Evolutionary conservation across 345 rosid species (phyloP), one percentile per base, ranked within the genome.

Genomic region (Acer saccharum): DNA sequence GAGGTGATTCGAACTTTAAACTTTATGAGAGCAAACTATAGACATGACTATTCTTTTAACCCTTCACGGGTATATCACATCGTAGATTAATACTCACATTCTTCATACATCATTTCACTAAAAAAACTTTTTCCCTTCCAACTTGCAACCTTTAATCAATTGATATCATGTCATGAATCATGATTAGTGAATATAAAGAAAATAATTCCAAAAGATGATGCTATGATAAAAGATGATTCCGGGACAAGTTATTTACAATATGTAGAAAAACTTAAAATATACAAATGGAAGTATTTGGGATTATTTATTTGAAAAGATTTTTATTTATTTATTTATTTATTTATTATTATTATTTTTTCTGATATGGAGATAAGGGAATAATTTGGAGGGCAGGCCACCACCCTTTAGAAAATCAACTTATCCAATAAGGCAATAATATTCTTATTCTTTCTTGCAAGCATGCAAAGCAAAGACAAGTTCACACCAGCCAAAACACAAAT

Each of bases 371-470:
- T 62, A 70, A 78, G 79, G 71, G 73, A 68, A 32, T 12, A 64
- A 29, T 81, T 71, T 68, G 23, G 73, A 71, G 72, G 73, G 72
- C 77, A 43, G 27, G 27, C 72, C 77, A 69, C 44, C 71, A 18
- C 52, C 61, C 32, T 1, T 50, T 48, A 3, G 14, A 41, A 61
- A 54, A 29, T 68, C 65, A 64, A 8, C 32, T 63, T 67, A 62
- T 69, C 65, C 68, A 69, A 72, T n/a, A n/a, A n/a, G n/a, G n/a
- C n/a, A n/a, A n/a, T 80, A 69, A 75, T 80, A 80, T 86, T 86
- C 84, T 78, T 69, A 70, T 81, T 83, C 85, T 83, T 72, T 52
- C 77, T 79, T 81, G 63, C 1, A 23, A 64, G 72, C 76, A 46
- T 46, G 13, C 50, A 60, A 57, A 77, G 67, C 74, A 60, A 77